These are phyloP conservation scores for Solanum tacnaense DNA, from an alignment of 257 asterid species.

Conservation along the genomic window DNA sequence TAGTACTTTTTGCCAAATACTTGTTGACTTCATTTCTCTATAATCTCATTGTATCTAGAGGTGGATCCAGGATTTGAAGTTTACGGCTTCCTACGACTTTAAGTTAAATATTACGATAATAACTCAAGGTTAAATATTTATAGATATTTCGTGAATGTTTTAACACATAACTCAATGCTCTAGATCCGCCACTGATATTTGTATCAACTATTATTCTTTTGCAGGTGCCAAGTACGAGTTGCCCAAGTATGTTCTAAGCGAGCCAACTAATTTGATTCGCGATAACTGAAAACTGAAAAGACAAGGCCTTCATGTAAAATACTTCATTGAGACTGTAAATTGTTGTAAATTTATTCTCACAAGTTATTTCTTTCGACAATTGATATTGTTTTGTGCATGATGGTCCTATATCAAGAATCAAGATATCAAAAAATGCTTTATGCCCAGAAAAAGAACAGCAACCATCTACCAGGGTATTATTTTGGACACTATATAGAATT, in stretches of 20 bases:
- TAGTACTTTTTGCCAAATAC: neutral
- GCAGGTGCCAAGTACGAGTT: conserved; percentile 79
- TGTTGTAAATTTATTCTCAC: neutral
- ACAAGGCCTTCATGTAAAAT: neutral
- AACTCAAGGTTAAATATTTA: neutral
- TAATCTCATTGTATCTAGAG: neutral
- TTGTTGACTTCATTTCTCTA: neutral
- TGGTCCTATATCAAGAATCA: neutral
- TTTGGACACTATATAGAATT: neutral
- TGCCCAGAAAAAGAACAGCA: neutral
- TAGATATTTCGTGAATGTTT: neutral
- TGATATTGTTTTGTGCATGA: neutral
- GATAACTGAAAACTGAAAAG: conserved; percentile 7
- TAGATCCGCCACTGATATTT: neutral
- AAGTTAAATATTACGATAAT: neutral
- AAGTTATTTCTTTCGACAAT: neutral
- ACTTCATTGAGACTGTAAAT: neutral
- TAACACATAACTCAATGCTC: neutral
- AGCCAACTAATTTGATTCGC: conserved; percentile 66
- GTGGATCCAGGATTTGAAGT: neutral
- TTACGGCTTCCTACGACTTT: neutral
- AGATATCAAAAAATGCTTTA: neutral
- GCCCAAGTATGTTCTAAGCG: conserved; percentile 71
- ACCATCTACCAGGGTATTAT: neutral
- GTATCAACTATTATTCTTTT: neutral